Conservation (phyloP, 2,329 filamentous ascomycete genomes). For the Malbranchea zuffiana region DNA sequence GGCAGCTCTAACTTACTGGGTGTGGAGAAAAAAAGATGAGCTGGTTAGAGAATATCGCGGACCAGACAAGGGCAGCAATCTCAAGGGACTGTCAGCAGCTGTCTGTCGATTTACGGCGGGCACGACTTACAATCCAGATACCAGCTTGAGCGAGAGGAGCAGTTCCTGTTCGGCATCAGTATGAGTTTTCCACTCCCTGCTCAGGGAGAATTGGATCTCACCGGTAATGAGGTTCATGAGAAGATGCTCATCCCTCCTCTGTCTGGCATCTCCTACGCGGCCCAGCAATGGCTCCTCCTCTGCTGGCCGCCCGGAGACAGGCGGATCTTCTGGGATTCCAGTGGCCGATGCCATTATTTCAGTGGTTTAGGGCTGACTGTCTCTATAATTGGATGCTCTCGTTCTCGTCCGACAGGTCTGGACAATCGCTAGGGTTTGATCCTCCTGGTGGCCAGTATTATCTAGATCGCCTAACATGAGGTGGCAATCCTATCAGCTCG, state of each 20-base stretch:
- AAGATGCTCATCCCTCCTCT: conserved; percentile 53
- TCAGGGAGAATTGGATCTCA: conserved; percentile 41
- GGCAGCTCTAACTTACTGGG: conserved; percentile 48
- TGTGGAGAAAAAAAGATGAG: conserved; percentile 81
- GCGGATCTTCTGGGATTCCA: conserved; percentile 48
- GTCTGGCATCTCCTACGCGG: conserved; percentile 59
- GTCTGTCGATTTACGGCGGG: neutral
- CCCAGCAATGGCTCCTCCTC: conserved; percentile 61
- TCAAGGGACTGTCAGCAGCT: conserved; percentile 19
- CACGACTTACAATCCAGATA: conserved; percentile 50
- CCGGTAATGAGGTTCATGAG: conserved; percentile 64
- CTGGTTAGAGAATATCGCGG: conserved; percentile 56
- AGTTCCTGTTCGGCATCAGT: conserved; percentile 50
- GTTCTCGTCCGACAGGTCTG: too few relatives aligned
- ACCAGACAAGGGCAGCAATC: conserved; percentile 68
- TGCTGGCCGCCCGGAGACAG: conserved; percentile 22
- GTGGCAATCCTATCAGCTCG: too few relatives aligned
- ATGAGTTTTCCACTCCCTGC: too few relatives aligned
- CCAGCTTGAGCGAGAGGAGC: conserved; percentile 71
- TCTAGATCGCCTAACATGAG: too few relatives aligned
- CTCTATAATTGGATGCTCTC: neutral
- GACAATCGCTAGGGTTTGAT: too few relatives aligned
- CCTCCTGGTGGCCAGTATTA: too few relatives aligned
- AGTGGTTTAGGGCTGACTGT: too few relatives aligned
- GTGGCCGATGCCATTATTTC: conserved; percentile 56